Conservation (phyloP, 2,329 filamentous ascomycete genomes). For the Thermothelomyces thermophilus region DNA sequence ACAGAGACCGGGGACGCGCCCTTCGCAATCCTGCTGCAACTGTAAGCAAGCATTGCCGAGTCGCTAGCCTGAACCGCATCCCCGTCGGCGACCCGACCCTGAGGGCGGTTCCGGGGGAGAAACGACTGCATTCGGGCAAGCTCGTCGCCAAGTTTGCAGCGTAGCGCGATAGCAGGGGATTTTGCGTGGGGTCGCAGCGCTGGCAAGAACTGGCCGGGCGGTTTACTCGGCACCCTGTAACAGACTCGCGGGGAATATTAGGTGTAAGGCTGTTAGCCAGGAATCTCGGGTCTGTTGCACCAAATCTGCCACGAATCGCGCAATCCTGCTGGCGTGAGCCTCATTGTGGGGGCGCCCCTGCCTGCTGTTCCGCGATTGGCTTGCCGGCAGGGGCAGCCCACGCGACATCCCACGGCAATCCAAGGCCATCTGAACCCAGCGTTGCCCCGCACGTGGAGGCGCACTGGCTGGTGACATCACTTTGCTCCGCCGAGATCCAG, state of each 20-base stretch:
- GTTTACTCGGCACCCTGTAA: too few relatives aligned
- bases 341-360: not conserved
- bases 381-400: not conserved
- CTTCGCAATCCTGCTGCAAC: not conserved
- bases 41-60: not conserved
- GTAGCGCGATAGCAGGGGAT: not conserved
- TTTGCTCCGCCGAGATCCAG: not conserved
- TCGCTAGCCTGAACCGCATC: not conserved
- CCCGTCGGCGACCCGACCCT: not conserved
- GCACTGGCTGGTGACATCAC: constrained; percentile 8
- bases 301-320: constrained; percentile 14
- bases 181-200: constrained; percentile 3
- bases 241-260: not conserved
- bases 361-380: not conserved
- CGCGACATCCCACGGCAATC: constrained; percentile 9
- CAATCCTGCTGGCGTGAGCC: constrained; percentile 3
- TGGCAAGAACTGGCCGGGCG: too few relatives aligned
- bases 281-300: constrained; percentile 3
- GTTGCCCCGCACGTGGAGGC: not conserved
- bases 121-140: not conserved
- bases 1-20: not conserved
- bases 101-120: not conserved
- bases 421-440: not conserved
- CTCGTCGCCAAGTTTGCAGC: not conserved
- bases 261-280: not conserved